phyloP scores from a whole-genome alignment of 2,329 filamentous ascomycete genomes.

The Microsporum canis region DNA sequence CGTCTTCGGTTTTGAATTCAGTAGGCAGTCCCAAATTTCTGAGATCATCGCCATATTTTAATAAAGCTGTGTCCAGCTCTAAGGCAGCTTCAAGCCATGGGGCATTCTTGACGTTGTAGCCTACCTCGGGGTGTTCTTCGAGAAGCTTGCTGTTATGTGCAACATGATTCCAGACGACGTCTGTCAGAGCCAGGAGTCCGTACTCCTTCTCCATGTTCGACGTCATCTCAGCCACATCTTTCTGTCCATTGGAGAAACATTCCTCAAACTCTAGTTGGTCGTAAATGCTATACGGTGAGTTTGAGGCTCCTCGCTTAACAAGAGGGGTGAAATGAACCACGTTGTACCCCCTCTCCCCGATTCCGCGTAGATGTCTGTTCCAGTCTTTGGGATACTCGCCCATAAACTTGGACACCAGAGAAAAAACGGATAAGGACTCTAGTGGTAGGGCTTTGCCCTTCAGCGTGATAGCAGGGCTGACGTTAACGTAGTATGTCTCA shows the following conservation, averaged over 20 bases:
- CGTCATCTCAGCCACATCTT: slow-evolving; percentile 67
- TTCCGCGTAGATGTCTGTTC: slow-evolving; percentile 78
- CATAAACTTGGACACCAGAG: slow-evolving; percentile 96
- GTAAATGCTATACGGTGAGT: slow-evolving; percentile 94
- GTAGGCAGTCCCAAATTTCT: slow-evolving; percentile 61
- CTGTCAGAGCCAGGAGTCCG: slow-evolving; percentile 76
- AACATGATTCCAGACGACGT: slow-evolving; percentile 97
- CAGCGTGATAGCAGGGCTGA: slow-evolving; percentile 67
- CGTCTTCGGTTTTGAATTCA: slow-evolving; percentile 56
- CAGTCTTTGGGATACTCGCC: slow-evolving; percentile 81
- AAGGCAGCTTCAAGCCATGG: slow-evolving; percentile 58
- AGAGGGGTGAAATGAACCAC: slow-evolving; percentile 98
- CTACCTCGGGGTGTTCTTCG: slow-evolving; percentile 83
- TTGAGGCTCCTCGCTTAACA: slow-evolving; percentile 76
- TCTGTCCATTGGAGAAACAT: slow-evolving; percentile 74
- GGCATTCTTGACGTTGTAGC: slow-evolving; percentile 86
- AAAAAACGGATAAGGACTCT: slow-evolving; percentile 82
- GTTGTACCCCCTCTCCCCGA: slow-evolving; percentile 88
- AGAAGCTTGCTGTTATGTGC: slow-evolving; percentile 93
- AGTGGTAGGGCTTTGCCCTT: slow-evolving; percentile 65
- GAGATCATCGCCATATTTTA: slow-evolving; percentile 53
- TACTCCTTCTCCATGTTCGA: slow-evolving; percentile 72
- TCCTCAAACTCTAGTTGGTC: slow-evolving; percentile 85
- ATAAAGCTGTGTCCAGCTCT: slow-evolving; percentile 65
- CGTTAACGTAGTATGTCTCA: slow-evolving; percentile 80